Evolutionary conservation across 1,284 basidiomycete genomes (phyloP), one percentile per base, ranked within the genome.

Genomic region (Ceratobasidium sp.): DNA sequence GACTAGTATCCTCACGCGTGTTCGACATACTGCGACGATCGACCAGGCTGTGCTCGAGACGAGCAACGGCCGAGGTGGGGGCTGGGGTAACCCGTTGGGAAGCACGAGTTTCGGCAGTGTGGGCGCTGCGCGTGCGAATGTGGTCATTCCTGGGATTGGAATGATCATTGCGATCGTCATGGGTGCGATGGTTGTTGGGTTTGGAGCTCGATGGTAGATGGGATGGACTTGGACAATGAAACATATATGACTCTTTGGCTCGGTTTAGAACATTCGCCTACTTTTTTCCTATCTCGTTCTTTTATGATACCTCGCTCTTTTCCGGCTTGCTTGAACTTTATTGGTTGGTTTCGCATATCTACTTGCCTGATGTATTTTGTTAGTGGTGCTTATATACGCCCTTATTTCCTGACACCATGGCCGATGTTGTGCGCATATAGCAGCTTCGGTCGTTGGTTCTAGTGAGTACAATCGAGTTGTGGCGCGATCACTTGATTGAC

Each of bases 1-100:
- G 10, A 82, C 84, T 0, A 77, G 79, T 72, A 89, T 88, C 28
- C 92, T 87, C 77, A 76, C 85, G 12, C 92, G 89, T 26, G 41
- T 45, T 21, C 45, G 58, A 36, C 59, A 72, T 23, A 18, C 79
- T 78, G 28, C 79, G 3, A 81, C 80, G 0, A 77, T 82, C 43
- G 78, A 79, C 72, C 76, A 77, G 1, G 76, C 59, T 8, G 79
- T 78, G 0, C 67, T 83, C 60, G 74, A 74, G 71, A 82, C 82
- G 10, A 78, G 79, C 34, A 83, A 83, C 73, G 82, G 82, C 6
- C 76, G 78, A 43, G 78, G 77, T 21, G 77, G 77, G 3, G 18
- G 5, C 4, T 26, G 6, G 14, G 41, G 41, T 26, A 43, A 41
- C 1, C 52, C n/a, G 0, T 39, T 70, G 16, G 65, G 65, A 1